These are phyloP conservation scores for Ascochyta viciae-villosae DNA, from an alignment of 2,329 filamentous ascomycete genomes.

Conservation along the genomic window DNA sequence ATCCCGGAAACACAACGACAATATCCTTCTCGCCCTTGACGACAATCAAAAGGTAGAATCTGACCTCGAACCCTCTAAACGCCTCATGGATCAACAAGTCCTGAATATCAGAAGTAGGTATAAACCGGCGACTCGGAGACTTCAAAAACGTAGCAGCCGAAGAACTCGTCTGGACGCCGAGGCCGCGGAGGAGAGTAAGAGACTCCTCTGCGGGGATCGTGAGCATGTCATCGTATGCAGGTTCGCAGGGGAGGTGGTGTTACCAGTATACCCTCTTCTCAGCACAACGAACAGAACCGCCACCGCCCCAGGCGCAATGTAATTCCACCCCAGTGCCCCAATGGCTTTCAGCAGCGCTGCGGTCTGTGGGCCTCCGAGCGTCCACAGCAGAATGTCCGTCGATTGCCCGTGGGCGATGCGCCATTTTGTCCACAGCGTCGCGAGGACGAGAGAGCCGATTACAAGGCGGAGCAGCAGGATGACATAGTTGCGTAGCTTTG, in stretches of 20 bases:
- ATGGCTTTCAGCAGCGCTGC: constrained; percentile 44
- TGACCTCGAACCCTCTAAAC: constrained; percentile 88
- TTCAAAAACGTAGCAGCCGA: constrained; percentile 72
- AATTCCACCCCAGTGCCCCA: constrained; percentile 52
- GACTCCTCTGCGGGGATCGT: constrained; percentile 69
- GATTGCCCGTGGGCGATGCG: constrained; percentile 12
- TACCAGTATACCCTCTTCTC: constrained; percentile 60
- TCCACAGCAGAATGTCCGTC: constrained; percentile 8
- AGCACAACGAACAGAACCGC: constrained; percentile 55
- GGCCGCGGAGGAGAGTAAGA: constrained; percentile 82
- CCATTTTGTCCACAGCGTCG: constrained; percentile 44
- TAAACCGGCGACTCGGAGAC: constrained; percentile 70
- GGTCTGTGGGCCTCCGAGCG: constrained; percentile 15
- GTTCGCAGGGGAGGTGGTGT: too few species aligned
- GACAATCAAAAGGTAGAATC: constrained; percentile 87
- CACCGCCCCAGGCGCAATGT: constrained; percentile 49
- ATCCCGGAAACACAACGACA: constrained; percentile 90
- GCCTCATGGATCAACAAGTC: constrained; percentile 96
- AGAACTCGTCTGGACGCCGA: constrained; percentile 88
- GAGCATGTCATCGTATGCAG: neutral
- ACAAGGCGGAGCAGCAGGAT: constrained; percentile 55
- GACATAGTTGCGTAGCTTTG: constrained; percentile 54
- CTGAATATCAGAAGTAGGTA: constrained; percentile 89
- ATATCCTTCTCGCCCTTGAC: constrained; percentile 87
- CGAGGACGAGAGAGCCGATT: constrained; percentile 51